phyloP scores from a whole-genome alignment of 371 early-diverging fungal species.

The Rhizopus arrhizus region DNA sequence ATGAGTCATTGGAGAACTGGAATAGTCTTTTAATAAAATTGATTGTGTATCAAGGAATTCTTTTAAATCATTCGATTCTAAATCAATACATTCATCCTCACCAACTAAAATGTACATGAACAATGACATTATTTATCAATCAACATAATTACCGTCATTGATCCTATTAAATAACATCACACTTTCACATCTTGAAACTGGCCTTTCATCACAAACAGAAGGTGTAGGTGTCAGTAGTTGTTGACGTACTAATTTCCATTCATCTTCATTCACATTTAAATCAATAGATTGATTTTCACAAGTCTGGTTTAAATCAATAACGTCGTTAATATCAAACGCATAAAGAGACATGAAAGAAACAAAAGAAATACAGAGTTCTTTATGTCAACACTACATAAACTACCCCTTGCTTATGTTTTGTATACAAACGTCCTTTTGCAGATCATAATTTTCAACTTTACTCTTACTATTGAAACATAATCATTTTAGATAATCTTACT shows the following conservation, averaged over 20 bases:
- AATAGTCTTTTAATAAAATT: slow-evolving; percentile 15
- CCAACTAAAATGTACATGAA: slow-evolving; percentile 12
- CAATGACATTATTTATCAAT: neutral
- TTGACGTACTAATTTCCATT: slow-evolving; percentile 18
- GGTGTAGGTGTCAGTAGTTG: slow-evolving; percentile 25
- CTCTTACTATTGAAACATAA: neutral
- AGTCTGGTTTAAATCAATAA: slow-evolving; percentile 15
- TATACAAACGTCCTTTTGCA: too few relatives aligned
- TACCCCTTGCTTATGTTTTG: too few relatives aligned
- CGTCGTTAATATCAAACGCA: slow-evolving; percentile 12
- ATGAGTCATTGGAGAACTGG: neutral
- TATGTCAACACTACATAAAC: too few relatives aligned
- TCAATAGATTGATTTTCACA: neutral
- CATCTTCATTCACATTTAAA: slow-evolving; percentile 28
- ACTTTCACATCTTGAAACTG: slow-evolving; percentile 25
- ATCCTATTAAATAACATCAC: slow-evolving; percentile 28
- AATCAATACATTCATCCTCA: slow-evolving; percentile 21
- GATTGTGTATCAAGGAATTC: slow-evolving; percentile 22
- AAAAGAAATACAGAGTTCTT: neutral
- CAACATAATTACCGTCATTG: slow-evolving; percentile 20
- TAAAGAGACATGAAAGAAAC: neutral
- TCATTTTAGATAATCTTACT: too few relatives aligned
- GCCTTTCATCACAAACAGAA: slow-evolving; percentile 18
- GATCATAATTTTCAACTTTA: neutral
- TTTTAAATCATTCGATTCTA: slow-evolving; percentile 18